These are phyloP conservation scores for Escallonia herrerae DNA, from an alignment of 129 eudicot genomes.

Conservation along the genomic window DNA sequence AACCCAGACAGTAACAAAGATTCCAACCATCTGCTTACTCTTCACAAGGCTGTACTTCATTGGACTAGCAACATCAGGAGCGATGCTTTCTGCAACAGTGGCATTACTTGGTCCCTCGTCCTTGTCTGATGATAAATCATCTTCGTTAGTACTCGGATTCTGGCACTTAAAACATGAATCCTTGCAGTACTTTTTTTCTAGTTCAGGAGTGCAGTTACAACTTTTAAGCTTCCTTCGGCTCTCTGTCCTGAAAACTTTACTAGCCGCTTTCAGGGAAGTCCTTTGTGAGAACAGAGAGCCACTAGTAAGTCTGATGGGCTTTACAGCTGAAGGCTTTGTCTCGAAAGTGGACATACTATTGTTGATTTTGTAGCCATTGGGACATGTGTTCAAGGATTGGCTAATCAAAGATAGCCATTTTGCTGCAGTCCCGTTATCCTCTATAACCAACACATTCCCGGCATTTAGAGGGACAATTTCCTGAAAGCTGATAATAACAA, in stretches of 20 bases:
- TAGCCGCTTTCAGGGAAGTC: slow-evolving; percentile 50
- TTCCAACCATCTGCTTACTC: slow-evolving; percentile 78
- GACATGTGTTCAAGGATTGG: slow-evolving; percentile 39
- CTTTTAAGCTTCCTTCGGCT: slow-evolving; percentile 48
- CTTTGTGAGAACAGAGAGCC: slow-evolving; percentile 40
- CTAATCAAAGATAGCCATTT: slow-evolving; percentile 56
- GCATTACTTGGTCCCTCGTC: slow-evolving; percentile 38
- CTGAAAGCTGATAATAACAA: slow-evolving; percentile 44
- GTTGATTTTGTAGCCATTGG: slow-evolving; percentile 11
- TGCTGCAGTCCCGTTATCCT: slow-evolving; percentile 63
- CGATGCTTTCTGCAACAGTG: slow-evolving; percentile 24
- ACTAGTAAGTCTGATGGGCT: slow-evolving; percentile 6
- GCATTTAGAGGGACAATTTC: slow-evolving; percentile 76
- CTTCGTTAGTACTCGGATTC: slow-evolving; percentile 28
- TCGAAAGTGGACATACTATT: slow-evolving; percentile 23
- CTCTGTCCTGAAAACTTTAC: slow-evolving; percentile 43
- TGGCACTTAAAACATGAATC: slow-evolving; percentile 65
- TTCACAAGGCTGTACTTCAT: slow-evolving; percentile 48
- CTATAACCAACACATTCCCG: slow-evolving; percentile 59
- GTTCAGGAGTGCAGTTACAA: slow-evolving; percentile 40
- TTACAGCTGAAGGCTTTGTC: slow-evolving; percentile 16
- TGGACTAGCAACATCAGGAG: slow-evolving; percentile 23
- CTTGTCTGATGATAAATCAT: slow-evolving; percentile 47
- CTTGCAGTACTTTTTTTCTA: slow-evolving; percentile 39
- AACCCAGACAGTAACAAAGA: slow-evolving; percentile 59